Evolutionary conservation across 2,329 filamentous ascomycete genomes (phyloP).

Genomic region (Ceratocystis variospora): DNA sequence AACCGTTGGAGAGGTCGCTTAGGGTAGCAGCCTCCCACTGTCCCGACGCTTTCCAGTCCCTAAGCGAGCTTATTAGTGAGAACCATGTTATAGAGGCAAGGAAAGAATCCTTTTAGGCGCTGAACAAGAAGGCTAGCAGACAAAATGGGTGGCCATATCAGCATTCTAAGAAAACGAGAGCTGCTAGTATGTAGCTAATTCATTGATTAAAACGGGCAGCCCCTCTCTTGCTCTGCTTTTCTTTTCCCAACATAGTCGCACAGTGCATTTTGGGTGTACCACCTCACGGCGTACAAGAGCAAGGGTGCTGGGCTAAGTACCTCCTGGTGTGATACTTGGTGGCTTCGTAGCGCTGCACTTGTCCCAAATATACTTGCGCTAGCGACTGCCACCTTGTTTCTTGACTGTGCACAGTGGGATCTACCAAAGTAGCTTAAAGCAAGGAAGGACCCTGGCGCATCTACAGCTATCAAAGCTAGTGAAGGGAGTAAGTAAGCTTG

Average conservation of each 20-base stretch:
- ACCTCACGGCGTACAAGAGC: constrained; percentile 5
- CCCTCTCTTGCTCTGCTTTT: neutral
- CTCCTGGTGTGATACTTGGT: constrained; percentile 6
- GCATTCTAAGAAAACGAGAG: neutral
- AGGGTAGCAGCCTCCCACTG: neutral
- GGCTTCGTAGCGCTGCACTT: neutral
- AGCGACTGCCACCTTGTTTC: neutral
- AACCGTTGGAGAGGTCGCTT: neutral
- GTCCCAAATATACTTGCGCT: neutral
- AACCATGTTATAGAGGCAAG: neutral
- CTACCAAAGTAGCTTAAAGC: neutral
- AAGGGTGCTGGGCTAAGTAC: neutral
- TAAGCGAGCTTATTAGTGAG: neutral
- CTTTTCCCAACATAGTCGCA: neutral
- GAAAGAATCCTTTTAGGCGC: neutral
- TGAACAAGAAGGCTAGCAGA: neutral
- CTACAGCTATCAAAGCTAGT: neutral
- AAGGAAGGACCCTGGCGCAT: constrained; percentile 6
- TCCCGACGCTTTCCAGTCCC: neutral
- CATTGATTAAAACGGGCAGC: neutral
- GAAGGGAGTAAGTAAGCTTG: neutral
- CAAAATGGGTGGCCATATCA: neutral
- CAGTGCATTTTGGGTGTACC: constrained; percentile 3
- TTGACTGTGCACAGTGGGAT: neutral
- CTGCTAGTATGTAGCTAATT: neutral